These are phyloP conservation scores for Rhizophora mangle DNA, from an alignment of 345 rosid genomes.

Conservation along the genomic window DNA sequence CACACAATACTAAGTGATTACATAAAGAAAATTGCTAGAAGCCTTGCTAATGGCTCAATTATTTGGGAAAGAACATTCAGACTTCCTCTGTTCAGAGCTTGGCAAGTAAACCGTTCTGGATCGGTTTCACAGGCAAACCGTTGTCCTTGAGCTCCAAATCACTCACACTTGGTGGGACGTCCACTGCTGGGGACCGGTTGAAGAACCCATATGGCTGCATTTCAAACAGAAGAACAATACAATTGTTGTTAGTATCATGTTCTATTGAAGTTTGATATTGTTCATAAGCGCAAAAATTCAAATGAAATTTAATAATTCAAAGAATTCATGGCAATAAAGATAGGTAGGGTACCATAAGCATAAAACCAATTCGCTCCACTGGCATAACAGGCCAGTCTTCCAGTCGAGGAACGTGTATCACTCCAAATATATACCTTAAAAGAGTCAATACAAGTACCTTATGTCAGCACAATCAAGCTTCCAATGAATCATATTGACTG, in stretches of 20 bases:
- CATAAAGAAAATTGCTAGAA: neutral
- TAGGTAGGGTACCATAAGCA: slow-evolving; percentile 52
- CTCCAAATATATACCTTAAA: slow-evolving; percentile 82
- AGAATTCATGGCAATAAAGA: no score
- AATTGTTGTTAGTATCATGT: no score
- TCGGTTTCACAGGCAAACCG: slow-evolving; percentile 38
- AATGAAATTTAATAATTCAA: no score
- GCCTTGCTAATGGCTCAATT: neutral
- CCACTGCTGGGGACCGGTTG: slow-evolving; percentile 90
- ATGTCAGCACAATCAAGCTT: neutral
- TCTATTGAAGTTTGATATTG: no score
- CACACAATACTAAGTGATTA: neutral
- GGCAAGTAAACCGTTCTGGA: slow-evolving; percentile 50
- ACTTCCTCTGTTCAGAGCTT: slow-evolving; percentile 51
- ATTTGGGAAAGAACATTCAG: neutral
- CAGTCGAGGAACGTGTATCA: slow-evolving; percentile 79
- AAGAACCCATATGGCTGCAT: slow-evolving; percentile 93
- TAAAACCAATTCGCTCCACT: slow-evolving; percentile 78
- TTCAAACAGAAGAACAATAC: neutral
- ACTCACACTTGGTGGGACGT: slow-evolving; percentile 80
- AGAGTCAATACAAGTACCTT: neutral
- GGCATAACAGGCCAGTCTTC: slow-evolving; percentile 99
- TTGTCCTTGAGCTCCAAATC: slow-evolving; percentile 68
- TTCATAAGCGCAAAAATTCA: no score
- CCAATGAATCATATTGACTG: no score